These are phyloP conservation scores for Neurospora tetrasperma DNA, from an alignment of 495 filamentous ascomycete species.

Conservation along the genomic window DNA sequence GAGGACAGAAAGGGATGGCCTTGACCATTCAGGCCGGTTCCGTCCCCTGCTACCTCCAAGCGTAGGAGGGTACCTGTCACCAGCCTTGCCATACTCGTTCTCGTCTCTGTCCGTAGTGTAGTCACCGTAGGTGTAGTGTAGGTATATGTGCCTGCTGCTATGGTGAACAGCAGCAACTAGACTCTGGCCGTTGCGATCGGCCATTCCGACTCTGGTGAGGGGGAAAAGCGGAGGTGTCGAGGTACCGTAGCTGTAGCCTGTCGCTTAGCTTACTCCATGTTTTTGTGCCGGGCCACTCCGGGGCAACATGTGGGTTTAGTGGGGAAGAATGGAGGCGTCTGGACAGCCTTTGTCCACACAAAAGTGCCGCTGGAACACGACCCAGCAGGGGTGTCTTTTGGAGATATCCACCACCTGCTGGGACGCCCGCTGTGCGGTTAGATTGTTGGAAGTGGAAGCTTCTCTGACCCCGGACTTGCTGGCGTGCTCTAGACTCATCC, in stretches of 20 bases:
- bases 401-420: not conserved
- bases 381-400: not conserved
- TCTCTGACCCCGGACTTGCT: not conserved
- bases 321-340: not conserved
- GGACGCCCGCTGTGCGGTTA: not conserved
- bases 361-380: not conserved
- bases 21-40: conserved; percentile 15
- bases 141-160: conserved; percentile 25
- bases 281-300: not conserved
- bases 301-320: not conserved
- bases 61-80: not conserved
- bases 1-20: conserved; percentile 3
- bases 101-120: not conserved
- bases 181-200: not conserved
- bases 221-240: conserved; percentile 4
- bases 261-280: not conserved
- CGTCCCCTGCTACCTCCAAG: conserved; percentile 12
- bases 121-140: not conserved
- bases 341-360: not conserved
- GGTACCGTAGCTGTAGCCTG: not conserved
- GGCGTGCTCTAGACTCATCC: not conserved
- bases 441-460: not conserved
- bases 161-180: conserved; percentile 1
- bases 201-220: conserved; percentile 9
- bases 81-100: not conserved